Percentiles rank a stretch among this genome's conserved stretches.
These are phyloP conservation scores for Penicillium sp. DNA, from an alignment of 2,329 filamentous ascomycete genomes.

Conservation along the genomic window DNA sequence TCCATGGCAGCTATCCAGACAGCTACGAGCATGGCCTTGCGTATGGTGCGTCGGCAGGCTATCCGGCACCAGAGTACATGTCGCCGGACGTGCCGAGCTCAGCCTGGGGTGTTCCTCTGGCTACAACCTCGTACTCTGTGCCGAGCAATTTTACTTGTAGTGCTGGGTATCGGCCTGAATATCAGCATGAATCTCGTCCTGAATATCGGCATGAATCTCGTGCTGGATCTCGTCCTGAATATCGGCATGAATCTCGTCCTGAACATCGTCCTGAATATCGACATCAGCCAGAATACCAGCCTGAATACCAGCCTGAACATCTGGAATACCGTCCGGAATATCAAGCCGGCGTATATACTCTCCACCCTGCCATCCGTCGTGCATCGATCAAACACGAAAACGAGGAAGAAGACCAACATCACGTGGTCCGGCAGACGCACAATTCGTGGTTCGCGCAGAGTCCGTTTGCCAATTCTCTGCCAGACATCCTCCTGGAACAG, in stretches of 20 bases:
- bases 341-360: constrained; percentile 1
- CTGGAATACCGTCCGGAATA: background rate
- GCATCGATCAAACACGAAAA: constrained; percentile 6
- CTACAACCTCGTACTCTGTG: background rate
- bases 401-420: constrained; percentile 1
- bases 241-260: no score
- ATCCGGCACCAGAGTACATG: background rate
- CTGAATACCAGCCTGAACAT: background rate
- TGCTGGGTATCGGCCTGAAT: background rate
- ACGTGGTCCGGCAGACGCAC: constrained; percentile 3
- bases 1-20: background rate
- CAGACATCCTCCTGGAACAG: constrained; percentile 33
- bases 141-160: background rate
- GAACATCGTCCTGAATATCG: no score
- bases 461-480: constrained; percentile 24
- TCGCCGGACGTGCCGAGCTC: background rate
- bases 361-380: background rate
- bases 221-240: no score
- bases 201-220: no score
- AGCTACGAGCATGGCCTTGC: background rate
- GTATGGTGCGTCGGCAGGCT: background rate
- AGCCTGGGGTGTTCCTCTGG: background rate
- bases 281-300: no score
- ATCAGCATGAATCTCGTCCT: no score
- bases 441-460: constrained; percentile 7